Base-by-base conservation (phyloP, 2,329 filamentous ascomycete genomes). In the Tolypocladium guangdongense region DNA sequence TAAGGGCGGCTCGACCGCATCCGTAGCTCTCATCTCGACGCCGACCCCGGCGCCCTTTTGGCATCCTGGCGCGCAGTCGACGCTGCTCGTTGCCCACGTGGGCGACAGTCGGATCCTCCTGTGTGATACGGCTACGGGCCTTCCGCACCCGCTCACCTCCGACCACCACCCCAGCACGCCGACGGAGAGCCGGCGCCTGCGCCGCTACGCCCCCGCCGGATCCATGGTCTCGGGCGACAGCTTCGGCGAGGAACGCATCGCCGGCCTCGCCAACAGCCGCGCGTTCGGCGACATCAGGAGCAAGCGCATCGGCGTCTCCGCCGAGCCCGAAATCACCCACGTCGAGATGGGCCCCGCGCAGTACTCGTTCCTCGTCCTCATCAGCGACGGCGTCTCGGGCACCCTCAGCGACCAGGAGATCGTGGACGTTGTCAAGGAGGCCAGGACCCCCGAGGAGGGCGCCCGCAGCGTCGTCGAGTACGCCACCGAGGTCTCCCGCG, bases 161-260 rank as follows among this genome's bases (percentile, higher is more conserved):
- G 90, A 96, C 67, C 93, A 99, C 69, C 93, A 96, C 66, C 92
- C 93, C 0, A 88, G 84, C n/a, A 83, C 87, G 5, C 93, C 93
- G 0, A 77, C 84, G 53, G 93, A 99, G 74, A 85, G 87, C 11
- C 84, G 83, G 43, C 83, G 93, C 8, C 78, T 99, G 27, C 86
- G 91, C 46, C 85, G 91, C 49, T 97, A 91, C 66, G 88, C 90
- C 1, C 73, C 74, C 37, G 82, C 87, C 33, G 86, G 77, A 30
- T 78, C 86, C 3, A 92, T 97, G 66, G 86, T 96, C 20, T 93
- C 92, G 27, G 71, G 70, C 0, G 93, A 99, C 71, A 95, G 89
- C 36, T 99, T 99, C 68, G 93, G 93, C 64, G 93, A 99, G 71
- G 91, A 97, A 71, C 90, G 93, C 60, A 93, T 99, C 69, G 85